A percentile compares a stretch with the other conserved stretches of the same genome.
Conservation (phyloP, 495 filamentous ascomycete species). For the Cetradonia linearis region DNA sequence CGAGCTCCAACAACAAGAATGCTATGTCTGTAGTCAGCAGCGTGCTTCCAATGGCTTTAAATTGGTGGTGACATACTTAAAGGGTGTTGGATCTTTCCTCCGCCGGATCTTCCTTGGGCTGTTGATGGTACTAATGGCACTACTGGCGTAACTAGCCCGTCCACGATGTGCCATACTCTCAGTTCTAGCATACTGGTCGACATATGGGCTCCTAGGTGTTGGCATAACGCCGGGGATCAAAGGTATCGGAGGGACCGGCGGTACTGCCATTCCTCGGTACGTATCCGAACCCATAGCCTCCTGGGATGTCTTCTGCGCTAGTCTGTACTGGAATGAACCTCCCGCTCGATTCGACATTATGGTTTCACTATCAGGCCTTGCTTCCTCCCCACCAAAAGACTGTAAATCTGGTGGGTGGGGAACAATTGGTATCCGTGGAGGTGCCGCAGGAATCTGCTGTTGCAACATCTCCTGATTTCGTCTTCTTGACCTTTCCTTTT, state of each 20-base stretch:
- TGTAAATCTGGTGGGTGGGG: constrained; percentile 51
- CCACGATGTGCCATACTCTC: constrained; percentile 97
- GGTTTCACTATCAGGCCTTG: constrained; percentile 53
- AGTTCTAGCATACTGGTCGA: constrained; percentile 69
- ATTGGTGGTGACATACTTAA: constrained; percentile 64
- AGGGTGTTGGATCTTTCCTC: constrained; percentile 93
- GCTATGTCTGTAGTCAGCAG: constrained; percentile 36
- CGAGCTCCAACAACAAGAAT: constrained; percentile 82
- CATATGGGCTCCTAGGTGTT: constrained; percentile 28
- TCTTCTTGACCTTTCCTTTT: constrained; percentile 49
- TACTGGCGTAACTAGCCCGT: constrained; percentile 93
- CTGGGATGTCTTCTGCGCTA: constrained; percentile 23
- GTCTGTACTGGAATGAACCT: constrained; percentile 24
- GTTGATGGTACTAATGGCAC: constrained; percentile 82
- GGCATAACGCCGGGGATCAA: constrained; percentile 36
- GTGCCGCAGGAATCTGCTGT: constrained; percentile 52
- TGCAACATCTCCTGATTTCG: constrained; percentile 58
- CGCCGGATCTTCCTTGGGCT: constrained; percentile 84
- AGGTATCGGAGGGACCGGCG: constrained; percentile 33
- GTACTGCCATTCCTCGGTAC: constrained; percentile 26
- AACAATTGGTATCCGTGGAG: constrained; percentile 74
- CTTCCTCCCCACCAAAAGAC: constrained; percentile 61
- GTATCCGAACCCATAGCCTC: constrained; percentile 19
- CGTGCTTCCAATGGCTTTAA: not conserved
- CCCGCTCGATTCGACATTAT: constrained; percentile 47